Conservation (phyloP, 192 early-diverging fungal species). For the Mortierella alpina region DNA sequence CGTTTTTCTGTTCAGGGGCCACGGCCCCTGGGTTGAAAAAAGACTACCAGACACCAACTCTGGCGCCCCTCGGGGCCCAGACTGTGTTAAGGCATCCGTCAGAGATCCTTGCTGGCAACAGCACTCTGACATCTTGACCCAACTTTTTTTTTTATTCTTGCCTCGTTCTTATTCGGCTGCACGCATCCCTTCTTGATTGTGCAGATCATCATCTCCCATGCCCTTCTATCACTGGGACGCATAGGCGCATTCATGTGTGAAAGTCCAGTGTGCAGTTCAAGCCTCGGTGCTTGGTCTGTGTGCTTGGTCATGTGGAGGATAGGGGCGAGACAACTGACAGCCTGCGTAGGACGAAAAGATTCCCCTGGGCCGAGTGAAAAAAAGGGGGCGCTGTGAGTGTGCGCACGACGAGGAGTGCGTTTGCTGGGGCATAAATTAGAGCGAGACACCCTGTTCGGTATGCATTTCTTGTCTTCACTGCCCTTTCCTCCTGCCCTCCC, state of each 20-base stretch:
- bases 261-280: too few species aligned
- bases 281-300: too few species aligned
- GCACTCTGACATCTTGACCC: slow-evolving; percentile 47
- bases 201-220: neutral
- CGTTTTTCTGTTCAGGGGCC: slow-evolving; percentile 16
- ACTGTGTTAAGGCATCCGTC: slow-evolving; percentile 55
- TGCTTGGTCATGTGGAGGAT: too few species aligned
- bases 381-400: too few species aligned
- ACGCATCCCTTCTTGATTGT: neutral
- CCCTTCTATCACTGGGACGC: neutral
- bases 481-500: neutral
- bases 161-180: neutral
- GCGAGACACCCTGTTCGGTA: neutral
- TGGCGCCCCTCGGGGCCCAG: slow-evolving; percentile 3
- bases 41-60: slow-evolving; percentile 51
- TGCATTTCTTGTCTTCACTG: neutral
- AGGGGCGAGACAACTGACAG: too few species aligned
- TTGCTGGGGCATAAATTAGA: too few species aligned
- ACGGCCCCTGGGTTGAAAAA: slow-evolving; percentile 15
- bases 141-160: slow-evolving; percentile 30
- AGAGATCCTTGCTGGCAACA: slow-evolving; percentile 19
- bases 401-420: too few species aligned
- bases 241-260: too few species aligned
- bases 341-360: too few species aligned
- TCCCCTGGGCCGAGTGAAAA: too few species aligned